Percentiles rank a stretch among this genome's conserved stretches.
These are phyloP conservation scores for Solanum lignicaule DNA, from an alignment of 257 asterid genomes.

Conservation along the genomic window DNA sequence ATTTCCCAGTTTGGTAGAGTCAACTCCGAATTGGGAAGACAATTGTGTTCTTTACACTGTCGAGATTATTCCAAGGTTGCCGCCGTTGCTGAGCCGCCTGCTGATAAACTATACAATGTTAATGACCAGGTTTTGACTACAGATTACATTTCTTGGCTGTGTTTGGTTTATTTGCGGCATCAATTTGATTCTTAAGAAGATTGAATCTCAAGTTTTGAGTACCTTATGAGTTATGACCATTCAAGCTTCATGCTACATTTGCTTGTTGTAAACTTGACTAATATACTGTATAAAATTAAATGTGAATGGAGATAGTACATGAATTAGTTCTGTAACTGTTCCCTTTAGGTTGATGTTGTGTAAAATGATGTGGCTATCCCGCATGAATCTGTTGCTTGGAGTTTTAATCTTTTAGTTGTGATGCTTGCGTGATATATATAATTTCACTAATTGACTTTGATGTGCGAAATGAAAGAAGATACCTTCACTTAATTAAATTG, in stretches of 20 bases:
- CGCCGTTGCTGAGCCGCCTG: conserved; percentile 25
- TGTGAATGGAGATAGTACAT: background rate
- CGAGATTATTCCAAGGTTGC: conserved; percentile 47
- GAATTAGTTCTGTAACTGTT: background rate
- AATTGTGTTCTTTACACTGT: conserved; percentile 13
- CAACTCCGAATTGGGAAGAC: conserved; percentile 15
- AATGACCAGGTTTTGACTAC: conserved; percentile 29
- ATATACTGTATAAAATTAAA: background rate
- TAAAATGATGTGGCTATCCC: background rate
- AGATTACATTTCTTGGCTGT: background rate
- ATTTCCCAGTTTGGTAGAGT: conserved; percentile 26
- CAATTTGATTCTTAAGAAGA: background rate
- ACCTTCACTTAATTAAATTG: background rate
- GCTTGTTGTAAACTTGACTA: background rate
- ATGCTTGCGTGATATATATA: background rate
- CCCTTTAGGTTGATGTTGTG: background rate
- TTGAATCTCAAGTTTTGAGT: background rate
- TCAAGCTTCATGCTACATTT: background rate
- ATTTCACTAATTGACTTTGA: background rate
- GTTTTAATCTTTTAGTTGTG: background rate
- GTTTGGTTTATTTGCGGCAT: background rate
- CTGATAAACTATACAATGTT: conserved; percentile 4
- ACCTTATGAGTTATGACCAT: background rate
- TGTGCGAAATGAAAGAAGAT: background rate
- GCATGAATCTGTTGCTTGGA: background rate